Evolutionary conservation across 495 filamentous ascomycete species (phyloP), one percentile per base, ranked within the genome.

Genomic region (Niebla homalea): DNA sequence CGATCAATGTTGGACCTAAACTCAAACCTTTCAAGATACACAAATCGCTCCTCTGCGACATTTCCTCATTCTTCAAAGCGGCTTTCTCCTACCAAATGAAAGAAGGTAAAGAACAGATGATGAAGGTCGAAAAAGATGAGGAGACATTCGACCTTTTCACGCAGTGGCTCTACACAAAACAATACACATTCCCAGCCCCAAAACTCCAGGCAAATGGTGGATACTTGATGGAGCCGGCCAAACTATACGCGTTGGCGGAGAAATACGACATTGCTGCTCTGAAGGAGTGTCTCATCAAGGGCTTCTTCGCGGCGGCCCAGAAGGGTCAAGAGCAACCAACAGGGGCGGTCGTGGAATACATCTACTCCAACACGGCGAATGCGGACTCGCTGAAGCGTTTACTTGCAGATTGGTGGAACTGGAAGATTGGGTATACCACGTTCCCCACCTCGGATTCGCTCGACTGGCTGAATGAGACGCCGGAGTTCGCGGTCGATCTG

Each of bases 111-210:
- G 21, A 41, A 5, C 46, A 45, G 10, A 20, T 41, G 3, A 41
- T 57, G 18, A 36, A 45, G 29, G 35, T 55, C 12, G 26, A 38
- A 4, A 46, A 57, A 35, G 51, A 57, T 20, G 36, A 41, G n/a
- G 40, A 18, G 11, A 37, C 36, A 10, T 57, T 57, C 23, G 26
- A 37, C 5, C 21, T 43, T 7, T 57, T 57, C 44, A 46, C 37
- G 15, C 44, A 54, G 18, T 56, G 50, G 50, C 36, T 48, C 22
- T 56, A 39, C 47, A 43, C 49, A 2, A 10, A 21, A 14, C 12
- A 29, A 14, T 41, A 41, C 39, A 12, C 16, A 7, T 22, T 41
- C 5, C 39, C 39, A 18, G 5, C 39, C 18, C 10, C 18, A 2
- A 22, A 41, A 6, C 8, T 16, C 11, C n/a, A 22, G 25, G n/a